Percentiles rank a stretch among this genome's conserved stretches.
Evolutionary conservation across 2,329 filamentous ascomycete genomes (phyloP).

Genomic region (Thelonectria rubi): DNA sequence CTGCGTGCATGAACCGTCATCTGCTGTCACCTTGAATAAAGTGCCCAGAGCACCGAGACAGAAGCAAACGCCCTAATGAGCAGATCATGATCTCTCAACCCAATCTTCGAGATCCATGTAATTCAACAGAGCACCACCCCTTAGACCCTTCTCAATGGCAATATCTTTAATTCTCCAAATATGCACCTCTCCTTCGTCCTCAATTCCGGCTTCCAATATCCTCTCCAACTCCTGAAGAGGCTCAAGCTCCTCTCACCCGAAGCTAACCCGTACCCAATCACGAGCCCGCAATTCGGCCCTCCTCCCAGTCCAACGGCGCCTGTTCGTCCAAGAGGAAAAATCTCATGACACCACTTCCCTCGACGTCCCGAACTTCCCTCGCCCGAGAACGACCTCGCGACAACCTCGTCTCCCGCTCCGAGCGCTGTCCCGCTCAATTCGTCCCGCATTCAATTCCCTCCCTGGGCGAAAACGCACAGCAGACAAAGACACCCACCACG

Average conservation of each 20-base stretch:
- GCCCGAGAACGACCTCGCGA: conserved; percentile 17
- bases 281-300: conserved; percentile 40
- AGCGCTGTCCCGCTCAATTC: conserved; percentile 7
- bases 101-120: too few relatives aligned
- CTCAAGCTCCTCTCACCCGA: conserved; percentile 45
- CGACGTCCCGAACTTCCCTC: conserved; percentile 33
- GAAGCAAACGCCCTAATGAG: too few relatives aligned
- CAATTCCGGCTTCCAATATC: not conserved
- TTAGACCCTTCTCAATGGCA: too few relatives aligned
- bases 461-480: not conserved
- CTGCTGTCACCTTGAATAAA: too few relatives aligned
- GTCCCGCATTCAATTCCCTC: conserved; percentile 1
- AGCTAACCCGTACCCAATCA: conserved; percentile 52
- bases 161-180: too few relatives aligned
- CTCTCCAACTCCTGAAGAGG: not conserved
- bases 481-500: not conserved
- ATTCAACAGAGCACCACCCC: too few relatives aligned
- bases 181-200: too few relatives aligned
- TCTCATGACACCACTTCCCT: conserved; percentile 49
- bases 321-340: conserved; percentile 44
- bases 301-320: conserved; percentile 24
- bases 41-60: too few relatives aligned
- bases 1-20: too few relatives aligned
- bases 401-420: too few relatives aligned
- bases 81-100: too few relatives aligned